Conservation (phyloP, 2,329 filamentous ascomycete species). For the Cladophialophora chaetospira region DNA sequence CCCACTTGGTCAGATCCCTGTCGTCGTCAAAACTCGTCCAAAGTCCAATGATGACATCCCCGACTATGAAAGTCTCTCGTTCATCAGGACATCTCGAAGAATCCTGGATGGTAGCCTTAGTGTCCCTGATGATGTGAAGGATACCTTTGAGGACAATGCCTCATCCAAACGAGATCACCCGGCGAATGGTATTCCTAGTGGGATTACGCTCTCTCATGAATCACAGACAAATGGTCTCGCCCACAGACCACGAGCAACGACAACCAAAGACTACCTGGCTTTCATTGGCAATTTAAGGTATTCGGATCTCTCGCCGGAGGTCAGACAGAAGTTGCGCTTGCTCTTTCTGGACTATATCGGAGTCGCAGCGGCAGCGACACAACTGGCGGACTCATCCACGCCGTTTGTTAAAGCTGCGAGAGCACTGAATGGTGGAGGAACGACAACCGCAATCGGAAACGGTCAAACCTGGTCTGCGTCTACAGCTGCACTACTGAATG, state of each 20-base stretch:
- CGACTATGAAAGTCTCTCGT: neutral
- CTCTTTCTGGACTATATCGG: slow-evolving; percentile 24
- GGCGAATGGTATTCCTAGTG: neutral
- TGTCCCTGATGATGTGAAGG: neutral
- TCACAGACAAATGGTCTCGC: neutral
- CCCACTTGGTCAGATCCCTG: slow-evolving; percentile 10
- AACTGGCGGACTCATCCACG: slow-evolving; percentile 17
- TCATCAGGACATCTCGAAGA: neutral
- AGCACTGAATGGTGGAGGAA: slow-evolving; percentile 18
- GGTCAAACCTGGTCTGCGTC: too few relatives aligned
- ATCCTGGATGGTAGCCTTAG: neutral
- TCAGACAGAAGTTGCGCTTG: slow-evolving; percentile 6
- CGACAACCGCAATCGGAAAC: slow-evolving; percentile 6
- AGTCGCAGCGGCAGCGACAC: slow-evolving; percentile 19
- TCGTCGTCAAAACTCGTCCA: neutral
- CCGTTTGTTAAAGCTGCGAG: neutral
- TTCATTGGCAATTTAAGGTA: neutral
- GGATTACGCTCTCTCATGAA: neutral
- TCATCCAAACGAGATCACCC: neutral
- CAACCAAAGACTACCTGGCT: neutral
- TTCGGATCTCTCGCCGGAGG: neutral
- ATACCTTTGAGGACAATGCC: neutral
- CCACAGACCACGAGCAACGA: neutral
- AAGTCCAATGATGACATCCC: neutral
- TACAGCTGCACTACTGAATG: slow-evolving; percentile 47